Base-by-base conservation (phyloP, 2,329 filamentous ascomycete species). In the Paraconiothyrium sp. region DNA sequence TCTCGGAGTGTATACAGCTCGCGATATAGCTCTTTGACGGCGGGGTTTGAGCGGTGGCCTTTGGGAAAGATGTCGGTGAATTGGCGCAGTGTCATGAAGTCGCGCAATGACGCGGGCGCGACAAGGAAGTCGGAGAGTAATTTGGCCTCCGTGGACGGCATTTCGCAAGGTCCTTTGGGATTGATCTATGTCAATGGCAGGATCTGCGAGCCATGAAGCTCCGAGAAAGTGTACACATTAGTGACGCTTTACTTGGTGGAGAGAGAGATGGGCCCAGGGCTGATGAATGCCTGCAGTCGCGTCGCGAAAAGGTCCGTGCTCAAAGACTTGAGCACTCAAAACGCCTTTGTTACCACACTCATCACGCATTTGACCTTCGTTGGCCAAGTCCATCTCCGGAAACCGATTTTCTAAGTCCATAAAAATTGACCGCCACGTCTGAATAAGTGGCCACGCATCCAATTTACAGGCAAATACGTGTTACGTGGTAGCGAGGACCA, bases 111-210 rank as follows among this genome's bases (percentile, higher is more conserved):
- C 8, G 92, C 89, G 13, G 93, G 91, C 34, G 90, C 84, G 39
- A 96, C 86, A 61, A 97, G 87, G 76, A 94, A 96, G 78, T 90
- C 90, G 72, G 85, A 84, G 55, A 97, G 86, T 66, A 97, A 91
- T 32, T 88, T 86, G 59, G 87, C 83, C 81, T 97, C 93, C 48
- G 89, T 90, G 9, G 90, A 89, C 3, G 91, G 83, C 90, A 93
- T 93, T 62, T 65, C 64, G 54, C 9, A 34, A 20, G 7, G 6
- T 46, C 4, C n/a, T 16, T 8, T 32, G 8, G 10, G 52, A 37
- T 37, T 27, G 43, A 9, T 44, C 58, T 46, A 37, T 41, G 41
- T 8, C 20, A 20, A 46, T 30, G 51, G 3, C 8, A 43, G 9
- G 39, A 41, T 27, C 8, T n/a, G 22, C 39, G 35, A 43, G 11